Percentiles rank a stretch among this genome's conserved stretches.
Evolutionary conservation across 805 yeast genomes (phyloP).

Genomic region (Pichia gijzeniarum): DNA sequence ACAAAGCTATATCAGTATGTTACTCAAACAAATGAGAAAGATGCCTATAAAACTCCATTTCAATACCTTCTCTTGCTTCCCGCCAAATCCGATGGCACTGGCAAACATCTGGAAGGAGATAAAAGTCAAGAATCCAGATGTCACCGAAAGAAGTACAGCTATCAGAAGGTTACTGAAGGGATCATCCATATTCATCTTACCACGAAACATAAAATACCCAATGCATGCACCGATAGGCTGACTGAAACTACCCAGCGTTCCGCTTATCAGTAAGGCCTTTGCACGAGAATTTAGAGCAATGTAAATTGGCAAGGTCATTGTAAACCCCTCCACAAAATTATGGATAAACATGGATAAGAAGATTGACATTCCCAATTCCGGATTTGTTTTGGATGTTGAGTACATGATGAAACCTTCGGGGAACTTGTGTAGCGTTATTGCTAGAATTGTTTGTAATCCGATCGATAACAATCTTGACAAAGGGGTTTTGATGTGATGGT

Average conservation of each 20-base stretch:
- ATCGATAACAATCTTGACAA: slow-evolving; percentile 73
- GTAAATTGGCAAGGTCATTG: slow-evolving; percentile 86
- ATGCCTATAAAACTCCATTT: slow-evolving; percentile 59
- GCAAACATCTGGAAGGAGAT: slow-evolving; percentile 84
- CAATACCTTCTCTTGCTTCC: slow-evolving; percentile 52
- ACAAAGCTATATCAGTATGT: slow-evolving; percentile 21
- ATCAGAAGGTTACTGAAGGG: slow-evolving; percentile 39
- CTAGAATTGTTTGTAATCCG: slow-evolving; percentile 85
- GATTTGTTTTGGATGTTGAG: slow-evolving; percentile 64
- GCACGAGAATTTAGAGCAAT: slow-evolving; percentile 59
- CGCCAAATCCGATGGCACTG: slow-evolving; percentile 75
- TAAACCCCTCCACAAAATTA: slow-evolving; percentile 89
- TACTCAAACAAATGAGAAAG: slow-evolving; percentile 44
- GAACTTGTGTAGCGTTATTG: slow-evolving; percentile 80
- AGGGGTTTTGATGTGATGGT: slow-evolving; percentile 75
- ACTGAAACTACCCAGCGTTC: slow-evolving; percentile 71
- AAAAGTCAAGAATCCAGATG: slow-evolving; percentile 80
- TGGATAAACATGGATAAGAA: slow-evolving; percentile 83
- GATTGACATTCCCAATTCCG: slow-evolving; percentile 67
- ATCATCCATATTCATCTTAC: slow-evolving; percentile 30
- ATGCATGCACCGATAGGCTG: slow-evolving; percentile 86
- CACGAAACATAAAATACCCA: slow-evolving; percentile 48
- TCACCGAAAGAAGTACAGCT: slow-evolving; percentile 61
- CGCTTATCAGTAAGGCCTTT: slow-evolving; percentile 59
- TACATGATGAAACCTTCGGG: slow-evolving; percentile 94